Evolutionary conservation across 768 basidiomycete species (phyloP).

Genomic region (Suillus cothurnatus): DNA sequence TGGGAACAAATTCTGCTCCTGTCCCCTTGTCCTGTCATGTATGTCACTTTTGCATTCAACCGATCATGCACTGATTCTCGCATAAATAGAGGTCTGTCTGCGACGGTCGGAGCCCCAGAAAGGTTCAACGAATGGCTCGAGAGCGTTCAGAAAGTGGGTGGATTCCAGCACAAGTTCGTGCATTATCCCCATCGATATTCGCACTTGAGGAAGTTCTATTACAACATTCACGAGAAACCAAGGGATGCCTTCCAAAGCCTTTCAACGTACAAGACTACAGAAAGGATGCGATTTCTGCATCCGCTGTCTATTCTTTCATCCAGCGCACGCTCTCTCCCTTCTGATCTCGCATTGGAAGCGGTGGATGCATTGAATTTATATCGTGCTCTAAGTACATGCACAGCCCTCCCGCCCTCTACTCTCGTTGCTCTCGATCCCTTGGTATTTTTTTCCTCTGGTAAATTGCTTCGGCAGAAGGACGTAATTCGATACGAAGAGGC

Average conservation of each 20-base stretch:
- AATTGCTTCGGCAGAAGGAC: constrained; percentile 58
- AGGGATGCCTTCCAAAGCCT: constrained; percentile 38
- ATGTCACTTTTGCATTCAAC: constrained; percentile 20
- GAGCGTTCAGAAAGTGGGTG: constrained; percentile 59
- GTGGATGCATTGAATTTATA: constrained; percentile 57
- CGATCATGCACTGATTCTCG: not conserved
- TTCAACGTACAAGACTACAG: constrained; percentile 36
- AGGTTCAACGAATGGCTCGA: constrained; percentile 67
- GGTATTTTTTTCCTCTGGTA: constrained; percentile 44
- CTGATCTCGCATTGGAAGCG: constrained; percentile 66
- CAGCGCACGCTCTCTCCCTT: constrained; percentile 51
- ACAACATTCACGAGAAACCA: constrained; percentile 36
- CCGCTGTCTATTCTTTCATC: constrained; percentile 63
- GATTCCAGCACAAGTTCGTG: constrained; percentile 60
- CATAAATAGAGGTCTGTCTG: constrained; percentile 59
- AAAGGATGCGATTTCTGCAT: constrained; percentile 57
- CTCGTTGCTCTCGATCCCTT: constrained; percentile 41
- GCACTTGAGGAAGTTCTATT: constrained; percentile 70
- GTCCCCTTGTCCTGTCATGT: constrained; percentile 76
- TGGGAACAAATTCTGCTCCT: constrained; percentile 78
- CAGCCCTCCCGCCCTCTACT: constrained; percentile 24
- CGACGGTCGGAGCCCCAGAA: constrained; percentile 68
- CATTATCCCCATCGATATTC: constrained; percentile 72
- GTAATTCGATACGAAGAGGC: constrained; percentile 57
- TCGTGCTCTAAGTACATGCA: constrained; percentile 38